A percentile compares a stretch with the other conserved stretches of the same genome.
phyloP scores from a whole-genome alignment of 441 rosid genomes.

The Raphanus hybrid region DNA sequence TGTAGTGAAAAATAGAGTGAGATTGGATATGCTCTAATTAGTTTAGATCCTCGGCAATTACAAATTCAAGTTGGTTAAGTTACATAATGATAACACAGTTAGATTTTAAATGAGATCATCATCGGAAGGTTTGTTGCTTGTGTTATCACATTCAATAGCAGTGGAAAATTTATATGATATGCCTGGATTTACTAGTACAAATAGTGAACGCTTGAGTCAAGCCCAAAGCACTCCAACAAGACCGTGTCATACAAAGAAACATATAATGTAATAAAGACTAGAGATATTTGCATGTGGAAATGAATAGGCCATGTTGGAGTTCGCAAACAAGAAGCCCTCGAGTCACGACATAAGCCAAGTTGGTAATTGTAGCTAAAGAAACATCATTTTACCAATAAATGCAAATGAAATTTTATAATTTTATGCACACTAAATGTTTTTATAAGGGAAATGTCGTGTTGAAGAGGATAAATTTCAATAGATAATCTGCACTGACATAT shows the following conservation, averaged over 20 bases:
- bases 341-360: slow-evolving; percentile 40
- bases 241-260: slow-evolving; percentile 13
- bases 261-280: slow-evolving; percentile 4
- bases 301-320: slow-evolving; percentile 40
- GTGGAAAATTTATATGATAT: too few species aligned
- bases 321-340: slow-evolving; percentile 27
- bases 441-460: neutral
- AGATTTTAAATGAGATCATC: too few species aligned
- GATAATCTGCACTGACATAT: neutral
- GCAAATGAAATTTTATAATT: neutral
- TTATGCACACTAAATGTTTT: neutral
- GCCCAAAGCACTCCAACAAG: neutral
- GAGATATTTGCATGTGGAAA: slow-evolving; percentile 27
- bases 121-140: too few species aligned
- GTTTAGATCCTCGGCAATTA: too few species aligned
- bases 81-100: too few species aligned
- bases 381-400: slow-evolving; percentile 21
- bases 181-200: too few species aligned
- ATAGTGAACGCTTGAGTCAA: too few species aligned
- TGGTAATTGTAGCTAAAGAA: slow-evolving; percentile 39
- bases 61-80: too few species aligned
- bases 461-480: neutral
- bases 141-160: too few species aligned
- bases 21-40: too few species aligned
- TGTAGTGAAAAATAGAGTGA: too few species aligned